phyloP scores from a whole-genome alignment of 441 rosid species.

The Erysimum cheiri region DNA sequence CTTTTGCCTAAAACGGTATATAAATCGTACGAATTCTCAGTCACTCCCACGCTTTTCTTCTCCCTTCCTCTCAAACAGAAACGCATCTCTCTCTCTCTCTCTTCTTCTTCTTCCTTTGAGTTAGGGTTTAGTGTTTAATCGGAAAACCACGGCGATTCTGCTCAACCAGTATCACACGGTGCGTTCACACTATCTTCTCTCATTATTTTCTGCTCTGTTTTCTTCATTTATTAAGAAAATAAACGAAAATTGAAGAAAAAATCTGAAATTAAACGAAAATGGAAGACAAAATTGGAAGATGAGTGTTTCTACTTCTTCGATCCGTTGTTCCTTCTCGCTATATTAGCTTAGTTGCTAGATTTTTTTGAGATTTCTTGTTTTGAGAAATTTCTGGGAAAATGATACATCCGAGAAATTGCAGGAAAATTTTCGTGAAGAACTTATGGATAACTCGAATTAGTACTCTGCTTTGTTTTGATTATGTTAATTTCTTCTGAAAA shows the following conservation, averaged over 20 bases:
- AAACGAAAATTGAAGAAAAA: no score
- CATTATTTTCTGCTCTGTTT: background rate
- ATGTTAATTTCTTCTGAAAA: no score
- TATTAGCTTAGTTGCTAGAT: no score
- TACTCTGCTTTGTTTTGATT: no score
- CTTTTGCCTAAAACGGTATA: background rate
- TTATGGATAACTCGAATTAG: no score
- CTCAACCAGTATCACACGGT: background rate
- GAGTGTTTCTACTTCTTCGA: background rate
- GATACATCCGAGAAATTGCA: no score
- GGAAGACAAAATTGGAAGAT: no score
- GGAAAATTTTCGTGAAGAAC: no score
- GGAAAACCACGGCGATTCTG: background rate
- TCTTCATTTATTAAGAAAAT: background rate
- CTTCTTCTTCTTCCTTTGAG: background rate
- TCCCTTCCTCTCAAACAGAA: background rate
- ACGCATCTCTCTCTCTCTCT: background rate
- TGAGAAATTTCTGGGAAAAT: no score
- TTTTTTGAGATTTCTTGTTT: no score
- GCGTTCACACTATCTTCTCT: background rate
- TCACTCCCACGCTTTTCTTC: background rate
- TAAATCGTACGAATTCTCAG: background rate
- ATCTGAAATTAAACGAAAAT: background rate
- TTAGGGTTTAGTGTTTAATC: background rate
- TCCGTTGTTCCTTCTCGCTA: no score